Evolutionary conservation across 2,329 filamentous ascomycete species (phyloP).

Genomic region (Pseudomassariella vexata): DNA sequence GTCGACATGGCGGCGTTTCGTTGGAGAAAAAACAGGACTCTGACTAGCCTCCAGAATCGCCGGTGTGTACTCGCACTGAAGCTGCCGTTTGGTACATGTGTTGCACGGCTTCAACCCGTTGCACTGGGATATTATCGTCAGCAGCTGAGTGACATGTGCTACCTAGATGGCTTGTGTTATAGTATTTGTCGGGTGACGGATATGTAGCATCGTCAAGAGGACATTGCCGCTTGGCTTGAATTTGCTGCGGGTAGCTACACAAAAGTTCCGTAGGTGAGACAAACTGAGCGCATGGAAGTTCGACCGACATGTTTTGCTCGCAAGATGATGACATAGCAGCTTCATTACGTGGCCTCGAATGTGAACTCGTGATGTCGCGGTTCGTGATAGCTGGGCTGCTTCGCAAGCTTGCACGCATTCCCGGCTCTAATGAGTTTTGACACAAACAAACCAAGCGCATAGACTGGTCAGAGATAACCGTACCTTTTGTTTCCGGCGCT

Average conservation of each 20-base stretch:
- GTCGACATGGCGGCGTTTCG: constrained; percentile 29
- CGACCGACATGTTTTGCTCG: no score
- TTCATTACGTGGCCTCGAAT: no score
- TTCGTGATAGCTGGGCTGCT: no score
- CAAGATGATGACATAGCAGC: no score
- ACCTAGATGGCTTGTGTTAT: neutral
- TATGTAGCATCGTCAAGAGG: neutral
- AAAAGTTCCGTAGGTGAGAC: constrained; percentile 14
- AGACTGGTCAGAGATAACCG: no score
- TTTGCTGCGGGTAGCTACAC: constrained; percentile 15
- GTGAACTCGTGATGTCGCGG: no score
- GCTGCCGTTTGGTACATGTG: constrained; percentile 48
- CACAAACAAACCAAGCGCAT: no score
- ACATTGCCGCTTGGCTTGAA: constrained; percentile 5
- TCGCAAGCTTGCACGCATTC: no score
- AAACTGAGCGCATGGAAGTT: constrained; percentile 4
- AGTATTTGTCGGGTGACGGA: constrained; percentile 1
- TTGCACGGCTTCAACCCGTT: constrained; percentile 53
- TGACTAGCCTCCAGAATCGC: constrained; percentile 19
- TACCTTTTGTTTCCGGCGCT: constrained; percentile 63
- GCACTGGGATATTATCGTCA: constrained; percentile 35
- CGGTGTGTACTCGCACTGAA: constrained; percentile 38
- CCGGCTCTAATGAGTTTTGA: no score
- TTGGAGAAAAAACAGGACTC: constrained; percentile 28
- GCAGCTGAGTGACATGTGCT: constrained; percentile 3